phyloP scores from a whole-genome alignment of 306 rosid species.

The Abrus precatorius region DNA sequence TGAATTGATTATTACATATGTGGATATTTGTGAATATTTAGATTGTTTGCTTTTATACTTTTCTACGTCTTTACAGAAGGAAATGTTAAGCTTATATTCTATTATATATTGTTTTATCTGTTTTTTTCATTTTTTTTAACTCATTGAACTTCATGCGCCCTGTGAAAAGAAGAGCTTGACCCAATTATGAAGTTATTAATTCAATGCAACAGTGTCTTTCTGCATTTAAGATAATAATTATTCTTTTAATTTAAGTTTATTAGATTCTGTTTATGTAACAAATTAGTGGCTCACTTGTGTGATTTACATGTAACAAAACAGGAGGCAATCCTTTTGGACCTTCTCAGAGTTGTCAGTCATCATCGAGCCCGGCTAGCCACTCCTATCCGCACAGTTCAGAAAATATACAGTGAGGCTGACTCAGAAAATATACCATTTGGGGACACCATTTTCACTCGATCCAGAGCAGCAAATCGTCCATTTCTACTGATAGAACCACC shows the following conservation, averaged over 20 bases:
- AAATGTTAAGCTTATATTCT: slow-evolving; percentile 11
- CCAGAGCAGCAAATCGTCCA: slow-evolving; percentile 69
- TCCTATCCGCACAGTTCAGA: slow-evolving; percentile 97
- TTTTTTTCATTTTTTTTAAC: not conserved
- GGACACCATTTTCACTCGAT: slow-evolving; percentile 68
- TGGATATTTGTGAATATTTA: slow-evolving; percentile 8
- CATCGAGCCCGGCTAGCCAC: slow-evolving; percentile 96
- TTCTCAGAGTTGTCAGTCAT: slow-evolving; percentile 93
- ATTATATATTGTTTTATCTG: not conserved
- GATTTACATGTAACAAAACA: slow-evolving; percentile 56
- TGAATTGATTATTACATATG: slow-evolving; percentile 5
- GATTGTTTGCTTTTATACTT: not conserved
- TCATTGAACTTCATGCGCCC: slow-evolving; percentile 7
- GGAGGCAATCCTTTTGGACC: slow-evolving; percentile 97
- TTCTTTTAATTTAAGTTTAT: not conserved
- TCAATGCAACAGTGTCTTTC: slow-evolving; percentile 30
- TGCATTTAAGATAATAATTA: slow-evolving; percentile 19
- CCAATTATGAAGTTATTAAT: slow-evolving; percentile 22
- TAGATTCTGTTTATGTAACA: slow-evolving; percentile 27
- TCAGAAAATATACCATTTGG: slow-evolving; percentile 83
- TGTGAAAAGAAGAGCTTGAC: slow-evolving; percentile 10
- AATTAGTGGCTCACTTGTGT: slow-evolving; percentile 6
- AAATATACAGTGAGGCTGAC: slow-evolving; percentile 73
- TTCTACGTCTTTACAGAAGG: not conserved
- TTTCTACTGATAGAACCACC: slow-evolving; percentile 82